Evolutionary conservation across 2,329 filamentous ascomycete species (phyloP), one percentile per base, ranked within the genome.

Genomic region (Monilinia fructicola): DNA sequence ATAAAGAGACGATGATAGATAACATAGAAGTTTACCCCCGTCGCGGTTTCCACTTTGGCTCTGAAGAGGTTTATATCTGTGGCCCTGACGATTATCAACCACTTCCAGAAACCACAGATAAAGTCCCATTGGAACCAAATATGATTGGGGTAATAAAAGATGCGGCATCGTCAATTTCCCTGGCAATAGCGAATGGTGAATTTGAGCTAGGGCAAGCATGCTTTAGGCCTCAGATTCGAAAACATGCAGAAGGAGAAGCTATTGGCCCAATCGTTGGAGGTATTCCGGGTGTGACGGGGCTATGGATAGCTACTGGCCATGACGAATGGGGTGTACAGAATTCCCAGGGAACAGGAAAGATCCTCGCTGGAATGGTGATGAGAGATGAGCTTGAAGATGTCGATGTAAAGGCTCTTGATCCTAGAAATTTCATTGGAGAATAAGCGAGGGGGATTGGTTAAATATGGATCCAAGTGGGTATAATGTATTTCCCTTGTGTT

Each of bases 301-400:
- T 56, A 18, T 64, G 61, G 40, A 35, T 64, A 31, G 61, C 23
- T 2, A 55, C 40, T n/a, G 61, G 61, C 2, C 26, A 64, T 9
- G 40, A 64, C 28, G 38, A 64, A 11, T 64, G 40, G 61, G 50
- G 61, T 14, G 26, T 64, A 16, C 52, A 48, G 18, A 55, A 64
- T 48, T 35, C 35, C 9, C 50, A 35, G 21, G 61, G 50, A 35
- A 55, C 52, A 14, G 52, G 61, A 48, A 54, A 55, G 28, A 35
- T 64, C 44, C 40, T 64, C 26, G 52, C 62, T 42, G 28, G 52
- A 26, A 64, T 64, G 52, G 16, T 56, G 10, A 55, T 54, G 61
- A 35, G 40, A 40, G 26, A 64, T 42, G 52, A 54, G 18, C 11
- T 56, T 26, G 40, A 56, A 35, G 52, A 12, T 6, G 42, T 64